Base-by-base conservation (phyloP, 192 early-diverging fungal species). In the Coemansia sp. region DNA sequence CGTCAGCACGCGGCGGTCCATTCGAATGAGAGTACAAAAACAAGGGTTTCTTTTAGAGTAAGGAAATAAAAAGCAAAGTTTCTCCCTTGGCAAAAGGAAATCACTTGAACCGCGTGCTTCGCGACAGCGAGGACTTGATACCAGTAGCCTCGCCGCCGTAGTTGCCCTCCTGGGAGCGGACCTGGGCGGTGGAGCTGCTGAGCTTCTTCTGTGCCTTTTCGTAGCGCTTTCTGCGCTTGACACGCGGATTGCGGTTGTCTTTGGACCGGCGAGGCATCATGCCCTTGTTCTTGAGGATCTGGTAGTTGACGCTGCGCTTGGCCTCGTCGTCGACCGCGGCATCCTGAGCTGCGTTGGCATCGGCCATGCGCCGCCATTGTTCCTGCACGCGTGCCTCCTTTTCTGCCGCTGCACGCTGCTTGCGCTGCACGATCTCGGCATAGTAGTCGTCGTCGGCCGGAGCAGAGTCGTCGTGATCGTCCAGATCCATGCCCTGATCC, bases 211-310 rank as follows among this genome's bases (percentile, higher is more conserved):
- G 84, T 45, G 91, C 91, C 77, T 88, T 84, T 66, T 93, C 95
- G 84, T 86, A 98, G 81, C 90, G 91, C 68, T 86, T 86, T 22
- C 92, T 83, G 61, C 92, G 87, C 85, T 95, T 95, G 71, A 98
- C 94, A 74, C 97, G 88, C 56, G 94, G 87, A 79, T 98, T 98
- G 73, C 94, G 89, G 68, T 93, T 82, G 50, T 93, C 92, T 87
- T 96, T 95, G 73, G 88, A 89, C 59, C 97, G 91, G 55, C 86
- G 85, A 35, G 94, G 95, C 27, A 90, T 92, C 53, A 98, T 85
- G 59, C 97, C 97, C 83, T 93, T 92, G 85, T 98, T 98, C 77
- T 93, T 90, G 67, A 96, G 85, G 66, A 98, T 98, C 61, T 92
- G 86, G 79, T 89, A 94, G 59, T 86, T 89, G 29, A 92, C 89